Percentiles rank a stretch among this genome's conserved stretches.
Evolutionary conservation across 495 filamentous ascomycete genomes (phyloP).

Genomic region (Xylaria flabelliformis): DNA sequence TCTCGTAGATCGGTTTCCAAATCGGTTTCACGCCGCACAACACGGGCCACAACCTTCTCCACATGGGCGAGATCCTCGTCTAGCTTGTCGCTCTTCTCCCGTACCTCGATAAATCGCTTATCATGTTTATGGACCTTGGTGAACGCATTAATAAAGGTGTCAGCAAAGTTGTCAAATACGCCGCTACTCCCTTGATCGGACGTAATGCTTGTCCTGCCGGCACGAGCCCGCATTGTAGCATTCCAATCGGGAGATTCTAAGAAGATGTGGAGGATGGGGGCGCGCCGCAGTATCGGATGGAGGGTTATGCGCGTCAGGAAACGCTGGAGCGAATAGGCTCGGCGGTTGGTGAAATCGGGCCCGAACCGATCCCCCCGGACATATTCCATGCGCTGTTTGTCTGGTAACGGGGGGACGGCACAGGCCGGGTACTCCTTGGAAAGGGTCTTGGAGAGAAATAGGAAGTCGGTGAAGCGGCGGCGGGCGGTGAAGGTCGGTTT

Average conservation of each 20-base stretch:
- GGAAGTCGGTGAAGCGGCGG: slow-evolving; percentile 94
- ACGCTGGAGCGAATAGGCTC: slow-evolving; percentile 88
- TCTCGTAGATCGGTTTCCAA: slow-evolving; percentile 89
- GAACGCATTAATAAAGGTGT: slow-evolving; percentile 97
- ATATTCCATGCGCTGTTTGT: slow-evolving; percentile 99
- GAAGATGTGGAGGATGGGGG: slow-evolving; percentile 81
- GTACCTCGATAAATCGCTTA: slow-evolving; percentile 90
- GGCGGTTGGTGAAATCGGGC: slow-evolving; percentile 86
- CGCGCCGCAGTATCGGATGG: slow-evolving; percentile 89
- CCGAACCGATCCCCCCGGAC: slow-evolving; percentile 96
- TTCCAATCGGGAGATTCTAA: slow-evolving; percentile 96
- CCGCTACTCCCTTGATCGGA: slow-evolving; percentile 56
- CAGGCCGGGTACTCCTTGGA: slow-evolving; percentile 84
- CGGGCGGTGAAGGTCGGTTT: slow-evolving; percentile 76
- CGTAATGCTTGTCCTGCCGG: slow-evolving; percentile 64
- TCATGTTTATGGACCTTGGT: slow-evolving; percentile 95
- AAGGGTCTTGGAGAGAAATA: slow-evolving; percentile 92
- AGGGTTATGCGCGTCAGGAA: slow-evolving; percentile 87
- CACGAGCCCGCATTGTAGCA: slow-evolving; percentile 82
- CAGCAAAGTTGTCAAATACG: slow-evolving; percentile 91
- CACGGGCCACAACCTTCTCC: slow-evolving; percentile 89
- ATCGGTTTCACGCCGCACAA: slow-evolving; percentile 86
- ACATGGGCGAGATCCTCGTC: slow-evolving; percentile 93
- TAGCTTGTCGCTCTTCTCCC: slow-evolving; percentile 91
- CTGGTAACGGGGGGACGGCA: slow-evolving; percentile 92